Base-by-base conservation (phyloP, 2,329 filamentous ascomycete species). In the Metarhizium brunneum region DNA sequence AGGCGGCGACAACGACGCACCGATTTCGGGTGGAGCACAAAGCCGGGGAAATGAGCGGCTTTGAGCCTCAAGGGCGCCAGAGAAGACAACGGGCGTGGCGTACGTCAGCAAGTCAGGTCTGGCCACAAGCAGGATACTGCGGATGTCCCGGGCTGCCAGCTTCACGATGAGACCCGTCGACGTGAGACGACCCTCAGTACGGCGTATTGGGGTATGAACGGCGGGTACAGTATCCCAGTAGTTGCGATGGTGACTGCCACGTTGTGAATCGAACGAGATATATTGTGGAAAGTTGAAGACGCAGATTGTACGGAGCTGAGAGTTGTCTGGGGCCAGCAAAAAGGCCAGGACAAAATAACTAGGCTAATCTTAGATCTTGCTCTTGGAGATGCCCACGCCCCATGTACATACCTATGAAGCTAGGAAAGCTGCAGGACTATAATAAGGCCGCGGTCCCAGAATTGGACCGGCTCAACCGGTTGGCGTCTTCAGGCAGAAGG, bases 161-260 rank as follows among this genome's bases (percentile, higher is more conserved):
- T 16, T 47, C 29, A 30, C 16, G 36, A 47, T 11, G 36, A 32
- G 29, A 18, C 14, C 25, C 13, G 42, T 25, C 25, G 25, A 25
- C 25, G 25, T 25, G 8, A 16, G 10, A 47, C 20, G 54, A n/a
- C 29, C 49, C 42, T 14, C 16, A 36, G 30, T 47, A 6, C 10
- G 40, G 6, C 4, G 25, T 25, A 35, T 8, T 35, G 32, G 42
- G 42, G n/a, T 30, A 16, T n/a, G 50, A 8, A 11, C 30, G 18
- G 35, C 55, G 50, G 51, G 55, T 54, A 45, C 43, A 13, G n/a
- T 36, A 36, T 8, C 54, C 54, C 32, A 40, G 32, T 16, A 40
- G 38, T 16, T 11, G 38, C 13, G 38, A 16, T 35, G 32, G 32
- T 35, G 32, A 35, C 32, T 35, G 7, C 32, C 32, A 35, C 32